Evolutionary conservation across 2,329 filamentous ascomycete genomes (phyloP), one percentile per base, ranked within the genome.

Genomic region (Hypoxylon sp.): DNA sequence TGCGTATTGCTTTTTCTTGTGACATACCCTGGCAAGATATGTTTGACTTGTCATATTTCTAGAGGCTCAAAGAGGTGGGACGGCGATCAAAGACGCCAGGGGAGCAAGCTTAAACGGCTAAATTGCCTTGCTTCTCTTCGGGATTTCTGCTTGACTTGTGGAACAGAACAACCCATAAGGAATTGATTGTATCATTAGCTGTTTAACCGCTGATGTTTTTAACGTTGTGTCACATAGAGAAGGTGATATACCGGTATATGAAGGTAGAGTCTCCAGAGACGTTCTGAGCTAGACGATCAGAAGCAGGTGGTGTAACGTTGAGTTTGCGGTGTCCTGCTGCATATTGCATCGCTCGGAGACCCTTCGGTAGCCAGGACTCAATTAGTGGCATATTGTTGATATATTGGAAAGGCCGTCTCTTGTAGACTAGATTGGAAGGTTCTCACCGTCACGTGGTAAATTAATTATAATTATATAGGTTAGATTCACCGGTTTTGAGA

Each of bases 301-400:
- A 47, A n/a, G 44, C 29, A 33, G 26, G 50, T 10, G 50, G 69
- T 71, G 69, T 70, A 70, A 71, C 69, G 58, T 71, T 65, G 37
- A 59, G 60, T 53, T 59, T 55, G 19, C 39, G 51, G 54, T 62
- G 48, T 54, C 48, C 54, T 65, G 37, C 54, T 47, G 62, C 60
- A 70, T 66, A 58, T 66, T 64, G 55, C 66, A 59, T 63, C 53
- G 42, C 54, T 69, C 66, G 51, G 52, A 59, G 59, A 51, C 26
- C 37, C 53, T n/a, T 64, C 42, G 59, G 51, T 61, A 64, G 59
- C 54, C 17, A 68, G 54, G 26, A 26, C 26, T 59, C 48, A 47
- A 52, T 57, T 24, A 52, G 64, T 44, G 63, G 47, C 22, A 60
- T 31, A 22, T 31, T 50, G 53, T 59, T 50, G 26, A 67, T 67